Percentiles rank a stretch among this genome's conserved stretches.
phyloP scores from a whole-genome alignment of 805 yeast genomes.

The Starmerella floris region DNA sequence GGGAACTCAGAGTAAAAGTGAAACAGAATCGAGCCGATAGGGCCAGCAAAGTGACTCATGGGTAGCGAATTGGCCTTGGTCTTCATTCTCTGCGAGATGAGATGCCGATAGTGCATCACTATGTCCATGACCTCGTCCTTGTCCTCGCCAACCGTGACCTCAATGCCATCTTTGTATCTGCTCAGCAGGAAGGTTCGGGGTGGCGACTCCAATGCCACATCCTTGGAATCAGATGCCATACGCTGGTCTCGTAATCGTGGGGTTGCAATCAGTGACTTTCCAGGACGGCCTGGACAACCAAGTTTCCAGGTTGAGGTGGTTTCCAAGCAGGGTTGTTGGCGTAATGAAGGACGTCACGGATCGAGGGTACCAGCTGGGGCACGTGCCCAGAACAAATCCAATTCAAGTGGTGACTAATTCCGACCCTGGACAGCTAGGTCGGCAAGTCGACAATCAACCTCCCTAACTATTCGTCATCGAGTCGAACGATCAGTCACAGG shows the following conservation, averaged over 20 bases:
- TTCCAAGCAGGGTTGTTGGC: too few species aligned
- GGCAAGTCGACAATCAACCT: too few species aligned
- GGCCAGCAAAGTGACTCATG: slow-evolving; percentile 11
- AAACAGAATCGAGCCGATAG: slow-evolving; percentile 12
- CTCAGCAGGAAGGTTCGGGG: slow-evolving; percentile 8
- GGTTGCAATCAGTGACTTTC: neutral
- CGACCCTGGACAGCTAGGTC: too few species aligned
- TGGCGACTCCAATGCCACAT: neutral
- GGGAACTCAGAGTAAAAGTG: slow-evolving; percentile 14
- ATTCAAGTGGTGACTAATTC: too few species aligned
- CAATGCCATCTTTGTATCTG: slow-evolving; percentile 12
- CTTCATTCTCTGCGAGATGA: slow-evolving; percentile 4
- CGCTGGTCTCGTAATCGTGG: neutral
- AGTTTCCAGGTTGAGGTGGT: too few species aligned
- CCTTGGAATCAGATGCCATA: neutral
- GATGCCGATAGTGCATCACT: slow-evolving; percentile 9
- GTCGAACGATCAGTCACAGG: too few species aligned
- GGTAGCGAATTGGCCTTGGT: slow-evolving; percentile 5
- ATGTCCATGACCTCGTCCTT: slow-evolving; percentile 11
- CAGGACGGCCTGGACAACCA: too few species aligned
- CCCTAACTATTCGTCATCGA: too few species aligned
- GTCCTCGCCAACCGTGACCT: slow-evolving; percentile 12
- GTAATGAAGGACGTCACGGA: too few species aligned
- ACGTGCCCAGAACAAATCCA: too few species aligned
- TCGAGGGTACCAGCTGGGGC: too few species aligned